Evolutionary conservation across 73 alveolate species (phyloP).

Genomic region (Paramecium biaurelia): DNA sequence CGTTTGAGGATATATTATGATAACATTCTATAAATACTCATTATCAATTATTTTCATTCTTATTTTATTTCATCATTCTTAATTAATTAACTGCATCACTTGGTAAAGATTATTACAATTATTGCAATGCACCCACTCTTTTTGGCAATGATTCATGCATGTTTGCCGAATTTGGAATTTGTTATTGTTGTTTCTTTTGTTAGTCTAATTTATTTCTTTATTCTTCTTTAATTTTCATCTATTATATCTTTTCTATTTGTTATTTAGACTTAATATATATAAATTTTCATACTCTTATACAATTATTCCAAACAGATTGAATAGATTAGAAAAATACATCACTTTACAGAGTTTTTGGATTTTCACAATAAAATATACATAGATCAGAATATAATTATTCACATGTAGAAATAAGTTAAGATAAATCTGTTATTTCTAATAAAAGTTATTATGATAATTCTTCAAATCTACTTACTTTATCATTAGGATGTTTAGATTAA

Average conservation of each 20-base stretch:
- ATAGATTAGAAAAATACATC: constrained; percentile 51
- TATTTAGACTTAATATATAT: not conserved
- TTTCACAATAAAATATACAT: constrained; percentile 52
- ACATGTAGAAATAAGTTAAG: not conserved
- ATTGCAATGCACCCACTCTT: not conserved
- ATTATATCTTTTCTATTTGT: not conserved
- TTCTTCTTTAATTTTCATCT: not conserved
- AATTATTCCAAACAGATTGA: not conserved
- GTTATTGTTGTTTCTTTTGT: constrained; percentile 31
- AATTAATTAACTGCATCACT: not conserved
- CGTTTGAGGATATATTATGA: no score
- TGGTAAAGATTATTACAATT: not conserved
- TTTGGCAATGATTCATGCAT: not conserved
- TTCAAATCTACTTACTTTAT: constrained; percentile 25
- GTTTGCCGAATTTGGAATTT: constrained; percentile 74
- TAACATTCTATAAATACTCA: not conserved
- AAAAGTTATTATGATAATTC: not conserved
- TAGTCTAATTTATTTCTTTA: constrained; percentile 7
- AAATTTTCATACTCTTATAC: not conserved
- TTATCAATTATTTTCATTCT: not conserved
- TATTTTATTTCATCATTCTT: not conserved
- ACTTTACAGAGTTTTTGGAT: constrained; percentile 46
- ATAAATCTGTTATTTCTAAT: not conserved
- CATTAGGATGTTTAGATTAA: constrained; percentile 25
- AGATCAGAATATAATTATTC: constrained; percentile 32